These are phyloP conservation scores for Xylaria bambusicola DNA, from an alignment of 495 filamentous ascomycete genomes.

Conservation along the genomic window DNA sequence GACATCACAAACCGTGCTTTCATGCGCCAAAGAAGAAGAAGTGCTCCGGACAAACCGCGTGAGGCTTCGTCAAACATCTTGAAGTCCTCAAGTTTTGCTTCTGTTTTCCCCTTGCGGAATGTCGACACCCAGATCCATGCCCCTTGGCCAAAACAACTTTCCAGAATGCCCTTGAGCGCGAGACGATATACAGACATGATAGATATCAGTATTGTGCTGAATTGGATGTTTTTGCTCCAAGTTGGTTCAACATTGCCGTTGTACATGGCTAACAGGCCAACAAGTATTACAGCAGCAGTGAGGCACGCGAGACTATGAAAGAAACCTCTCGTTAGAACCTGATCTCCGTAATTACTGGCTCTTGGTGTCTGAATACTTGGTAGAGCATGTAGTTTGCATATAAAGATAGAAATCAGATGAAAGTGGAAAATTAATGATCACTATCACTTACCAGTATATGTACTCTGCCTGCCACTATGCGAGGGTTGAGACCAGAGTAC, in stretches of 20 bases:
- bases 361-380: too few species aligned
- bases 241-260: conserved; percentile 33
- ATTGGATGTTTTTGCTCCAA: conserved; percentile 26
- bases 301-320: conserved; percentile 27
- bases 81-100: conserved; percentile 37
- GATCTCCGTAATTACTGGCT: too few species aligned
- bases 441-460: conserved; percentile 26
- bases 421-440: background rate
- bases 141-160: conserved; percentile 37
- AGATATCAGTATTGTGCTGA: conserved; percentile 37
- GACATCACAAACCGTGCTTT: conserved; percentile 25
- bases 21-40: conserved; percentile 38
- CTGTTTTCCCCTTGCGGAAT: conserved; percentile 28
- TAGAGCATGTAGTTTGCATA: too few species aligned
- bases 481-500: conserved; percentile 27
- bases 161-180: conserved; percentile 36
- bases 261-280: conserved; percentile 29
- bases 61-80: conserved; percentile 41
- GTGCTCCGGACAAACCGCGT: conserved; percentile 35
- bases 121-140: conserved; percentile 42
- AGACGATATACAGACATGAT: conserved; percentile 37
- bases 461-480: conserved; percentile 41
- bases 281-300: conserved; percentile 22
- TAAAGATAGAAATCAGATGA: too few species aligned
- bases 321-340: too few species aligned